These are phyloP conservation scores for Nyssa sinensis DNA, from an alignment of 148 eudicot species.

Conservation along the genomic window DNA sequence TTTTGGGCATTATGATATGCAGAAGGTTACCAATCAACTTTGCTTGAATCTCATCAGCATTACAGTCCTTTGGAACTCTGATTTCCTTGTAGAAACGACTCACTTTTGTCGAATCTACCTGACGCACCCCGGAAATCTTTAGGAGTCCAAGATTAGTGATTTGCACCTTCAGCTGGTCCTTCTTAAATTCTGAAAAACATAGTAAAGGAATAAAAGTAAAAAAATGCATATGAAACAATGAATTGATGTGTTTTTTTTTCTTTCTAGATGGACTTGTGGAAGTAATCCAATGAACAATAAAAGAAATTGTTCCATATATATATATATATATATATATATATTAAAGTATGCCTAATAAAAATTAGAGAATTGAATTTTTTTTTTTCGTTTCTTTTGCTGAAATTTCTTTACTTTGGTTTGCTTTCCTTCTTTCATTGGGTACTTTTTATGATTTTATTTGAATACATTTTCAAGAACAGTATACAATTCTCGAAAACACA, in stretches of 20 bases:
- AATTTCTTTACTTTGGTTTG: too few species aligned
- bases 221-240: too few species aligned
- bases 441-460: too few species aligned
- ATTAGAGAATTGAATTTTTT: too few species aligned
- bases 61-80: conserved; percentile 36
- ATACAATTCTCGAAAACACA: too few species aligned
- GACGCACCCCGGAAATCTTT: conserved; percentile 61
- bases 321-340: background rate
- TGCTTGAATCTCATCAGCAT: conserved; percentile 47
- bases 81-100: conserved; percentile 55
- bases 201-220: background rate
- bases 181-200: conserved; percentile 49
- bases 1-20: conserved; percentile 55
- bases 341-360: too few species aligned
- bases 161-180: conserved; percentile 59
- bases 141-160: conserved; percentile 41
- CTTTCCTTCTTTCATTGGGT: too few species aligned
- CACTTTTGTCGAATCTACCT: conserved; percentile 24
- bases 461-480: too few species aligned
- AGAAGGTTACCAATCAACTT: conserved; percentile 45
- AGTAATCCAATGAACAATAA: too few species aligned
- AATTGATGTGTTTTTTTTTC: too few species aligned
- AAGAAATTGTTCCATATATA: background rate
- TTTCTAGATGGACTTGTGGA: too few species aligned
- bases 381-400: too few species aligned